Conservation (phyloP, 495 filamentous ascomycete genomes). For the Sphaerosporella brunnea region DNA sequence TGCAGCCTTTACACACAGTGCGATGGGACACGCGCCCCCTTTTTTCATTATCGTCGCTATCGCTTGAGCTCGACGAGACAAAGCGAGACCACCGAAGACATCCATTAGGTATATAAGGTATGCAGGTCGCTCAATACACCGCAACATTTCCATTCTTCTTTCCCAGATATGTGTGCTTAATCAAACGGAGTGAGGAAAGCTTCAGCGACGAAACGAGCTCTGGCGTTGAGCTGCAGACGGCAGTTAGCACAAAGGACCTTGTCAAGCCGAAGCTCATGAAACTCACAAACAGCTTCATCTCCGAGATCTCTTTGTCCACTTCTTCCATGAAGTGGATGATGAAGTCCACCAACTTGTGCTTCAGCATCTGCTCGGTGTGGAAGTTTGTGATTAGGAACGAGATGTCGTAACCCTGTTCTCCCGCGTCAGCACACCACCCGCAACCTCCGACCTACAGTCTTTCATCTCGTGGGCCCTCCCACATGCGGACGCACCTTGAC, state of each 20-base stretch:
- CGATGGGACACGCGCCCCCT: no score
- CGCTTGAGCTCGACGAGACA: no score
- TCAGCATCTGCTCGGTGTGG: constrained; percentile 94
- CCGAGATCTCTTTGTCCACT: constrained; percentile 97
- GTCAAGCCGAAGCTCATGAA: constrained; percentile 1
- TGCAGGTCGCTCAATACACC: no score
- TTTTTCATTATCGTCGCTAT: no score
- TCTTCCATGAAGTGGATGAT: constrained; percentile 99
- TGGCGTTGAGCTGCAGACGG: constrained; percentile 63
- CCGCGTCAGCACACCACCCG: neutral
- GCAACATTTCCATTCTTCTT: no score
- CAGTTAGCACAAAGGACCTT: neutral
- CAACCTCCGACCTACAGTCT: no score
- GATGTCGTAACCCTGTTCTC: constrained; percentile 78
- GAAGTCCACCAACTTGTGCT: constrained; percentile 96
- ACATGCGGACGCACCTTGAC: constrained; percentile 65
- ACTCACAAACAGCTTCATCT: constrained; percentile 98
- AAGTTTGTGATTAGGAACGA: constrained; percentile 97
- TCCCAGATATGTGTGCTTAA: neutral
- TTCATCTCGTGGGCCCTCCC: no score
- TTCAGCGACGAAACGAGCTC: constrained; percentile 94
- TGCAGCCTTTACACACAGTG: no score
- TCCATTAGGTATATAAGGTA: no score
- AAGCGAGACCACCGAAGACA: no score
- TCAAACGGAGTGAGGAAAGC: constrained; percentile 71